These are phyloP conservation scores for Batrachochytrium dendrobatidis DNA, from an alignment of 371 early-diverging fungal genomes.

Conservation along the genomic window DNA sequence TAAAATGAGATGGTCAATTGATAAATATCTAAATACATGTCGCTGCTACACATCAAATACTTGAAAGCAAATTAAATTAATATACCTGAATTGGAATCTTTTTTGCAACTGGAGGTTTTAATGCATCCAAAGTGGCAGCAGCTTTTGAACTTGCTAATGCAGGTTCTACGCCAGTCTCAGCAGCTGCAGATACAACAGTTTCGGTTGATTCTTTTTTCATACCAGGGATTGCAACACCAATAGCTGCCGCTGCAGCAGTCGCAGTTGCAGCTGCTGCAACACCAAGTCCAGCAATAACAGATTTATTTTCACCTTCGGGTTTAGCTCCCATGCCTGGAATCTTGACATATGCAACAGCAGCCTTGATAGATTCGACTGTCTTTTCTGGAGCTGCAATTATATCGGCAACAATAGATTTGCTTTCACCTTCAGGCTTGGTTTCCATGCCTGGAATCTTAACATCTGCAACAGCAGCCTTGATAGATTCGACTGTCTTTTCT, in stretches of 20 bases:
- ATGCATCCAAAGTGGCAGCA: conserved; percentile 1
- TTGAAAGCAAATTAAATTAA: background rate
- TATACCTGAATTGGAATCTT: conserved; percentile 18
- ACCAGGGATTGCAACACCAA: background rate
- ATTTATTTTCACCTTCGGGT: background rate
- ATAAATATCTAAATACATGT: background rate
- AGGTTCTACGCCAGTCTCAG: background rate
- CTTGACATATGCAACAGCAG: background rate
- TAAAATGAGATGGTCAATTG: background rate
- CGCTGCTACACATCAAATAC: background rate
- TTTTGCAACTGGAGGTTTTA: conserved; percentile 33
- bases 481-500: background rate
- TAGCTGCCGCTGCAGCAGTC: background rate
- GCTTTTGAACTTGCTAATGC: background rate
- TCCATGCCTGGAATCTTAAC: background rate
- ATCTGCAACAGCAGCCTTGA: background rate
- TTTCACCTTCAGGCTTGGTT: too few relatives aligned
- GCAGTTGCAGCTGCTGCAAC: background rate
- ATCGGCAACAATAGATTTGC: too few relatives aligned
- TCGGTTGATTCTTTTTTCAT: background rate
- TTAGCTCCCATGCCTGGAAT: background rate
- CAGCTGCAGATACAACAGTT: background rate
- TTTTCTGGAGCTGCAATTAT: too few relatives aligned
- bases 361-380: too few relatives aligned
- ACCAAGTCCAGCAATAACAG: background rate